phyloP scores from a whole-genome alignment of 305 asterid species.

The Fraxinus ornus region DNA sequence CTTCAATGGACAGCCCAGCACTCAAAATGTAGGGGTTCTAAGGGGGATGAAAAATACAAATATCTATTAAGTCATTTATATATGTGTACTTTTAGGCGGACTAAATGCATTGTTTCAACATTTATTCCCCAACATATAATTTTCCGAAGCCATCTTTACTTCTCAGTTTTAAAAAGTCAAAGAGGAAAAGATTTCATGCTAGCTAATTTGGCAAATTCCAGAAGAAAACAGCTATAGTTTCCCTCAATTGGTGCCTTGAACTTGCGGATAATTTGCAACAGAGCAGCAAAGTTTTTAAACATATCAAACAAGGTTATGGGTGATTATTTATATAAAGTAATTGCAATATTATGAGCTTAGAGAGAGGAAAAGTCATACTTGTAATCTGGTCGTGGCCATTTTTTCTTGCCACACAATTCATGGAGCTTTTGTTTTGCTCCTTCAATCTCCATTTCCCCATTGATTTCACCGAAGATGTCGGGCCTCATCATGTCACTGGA shows the following conservation, averaged over 20 bases:
- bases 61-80: not conserved
- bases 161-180: not conserved
- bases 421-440: slow-evolving; percentile 69
- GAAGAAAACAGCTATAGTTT: not conserved
- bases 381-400: slow-evolving; percentile 71
- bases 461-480: slow-evolving; percentile 22
- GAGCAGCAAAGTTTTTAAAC: not conserved
- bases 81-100: not conserved
- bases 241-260: not conserved
- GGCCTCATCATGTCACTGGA: not conserved
- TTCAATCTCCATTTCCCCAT: slow-evolving; percentile 46
- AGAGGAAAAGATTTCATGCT: not conserved
- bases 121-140: not conserved
- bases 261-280: not conserved
- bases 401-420: slow-evolving; percentile 52
- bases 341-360: not conserved
- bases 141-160: not conserved
- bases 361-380: slow-evolving; percentile 40
- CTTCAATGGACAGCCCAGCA: not conserved
- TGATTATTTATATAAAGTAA: not conserved
- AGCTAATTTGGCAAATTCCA: not conserved
- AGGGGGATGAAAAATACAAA: not conserved
- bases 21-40: not conserved
- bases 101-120: not conserved
- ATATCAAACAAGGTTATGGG: not conserved